These are phyloP conservation scores for Massariosphaeria phaeospora DNA, from an alignment of 495 filamentous ascomycete species.

Conservation along the genomic window DNA sequence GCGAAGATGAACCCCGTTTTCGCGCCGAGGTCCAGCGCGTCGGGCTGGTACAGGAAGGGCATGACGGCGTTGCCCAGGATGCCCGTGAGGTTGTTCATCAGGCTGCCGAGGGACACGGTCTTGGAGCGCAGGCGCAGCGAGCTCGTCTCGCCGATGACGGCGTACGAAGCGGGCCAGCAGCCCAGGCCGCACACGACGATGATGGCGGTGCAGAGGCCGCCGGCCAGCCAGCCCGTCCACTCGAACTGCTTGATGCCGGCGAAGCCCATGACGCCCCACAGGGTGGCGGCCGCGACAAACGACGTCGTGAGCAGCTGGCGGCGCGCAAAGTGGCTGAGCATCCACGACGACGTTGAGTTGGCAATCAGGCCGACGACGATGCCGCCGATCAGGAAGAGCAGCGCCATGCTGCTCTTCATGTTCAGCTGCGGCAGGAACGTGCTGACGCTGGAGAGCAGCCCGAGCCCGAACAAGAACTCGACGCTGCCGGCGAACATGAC, in stretches of 20 bases:
- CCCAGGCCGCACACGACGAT: slow-evolving; percentile 14
- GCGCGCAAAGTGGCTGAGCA: slow-evolving; percentile 9
- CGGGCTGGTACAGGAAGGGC: slow-evolving; percentile 15
- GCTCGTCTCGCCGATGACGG: slow-evolving; percentile 8
- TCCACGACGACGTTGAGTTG: slow-evolving; percentile 8
- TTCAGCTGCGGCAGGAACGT: slow-evolving; percentile 14
- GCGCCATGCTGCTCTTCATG: slow-evolving; percentile 2
- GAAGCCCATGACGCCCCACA: slow-evolving; percentile 15
- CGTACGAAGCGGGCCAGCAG: slow-evolving; percentile 18
- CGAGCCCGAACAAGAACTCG: slow-evolving; percentile 10
- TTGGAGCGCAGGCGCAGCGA: slow-evolving; percentile 16
- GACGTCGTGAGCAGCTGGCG: neutral
- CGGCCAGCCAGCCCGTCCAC: slow-evolving; percentile 7
- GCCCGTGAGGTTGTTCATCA: slow-evolving; percentile 2
- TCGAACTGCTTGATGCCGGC: slow-evolving; percentile 3
- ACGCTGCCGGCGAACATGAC: slow-evolving; percentile 11
- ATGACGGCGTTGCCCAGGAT: slow-evolving; percentile 7
- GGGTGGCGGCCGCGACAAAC: neutral
- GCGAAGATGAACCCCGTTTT: slow-evolving; percentile 23
- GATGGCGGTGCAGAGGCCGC: neutral
- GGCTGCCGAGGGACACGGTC: slow-evolving; percentile 10
- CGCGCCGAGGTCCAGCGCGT: slow-evolving; percentile 8
- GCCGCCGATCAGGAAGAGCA: slow-evolving; percentile 16
- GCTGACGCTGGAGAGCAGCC: slow-evolving; percentile 9
- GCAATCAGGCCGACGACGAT: slow-evolving; percentile 12